phyloP scores from a whole-genome alignment of 768 basidiomycete species.

The Suillus ampliporus region DNA sequence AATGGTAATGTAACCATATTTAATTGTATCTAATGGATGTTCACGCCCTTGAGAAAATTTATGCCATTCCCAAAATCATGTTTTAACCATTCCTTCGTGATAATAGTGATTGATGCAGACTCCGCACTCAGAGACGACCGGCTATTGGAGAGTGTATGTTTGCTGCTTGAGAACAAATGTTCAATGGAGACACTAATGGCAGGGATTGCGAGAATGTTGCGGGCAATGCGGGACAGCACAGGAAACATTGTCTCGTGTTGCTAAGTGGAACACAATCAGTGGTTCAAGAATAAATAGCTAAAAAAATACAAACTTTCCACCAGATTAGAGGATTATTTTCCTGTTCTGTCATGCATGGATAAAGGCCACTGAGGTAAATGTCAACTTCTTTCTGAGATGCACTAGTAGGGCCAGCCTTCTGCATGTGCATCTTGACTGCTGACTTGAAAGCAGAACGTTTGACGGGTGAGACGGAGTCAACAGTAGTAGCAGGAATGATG shows the following conservation, averaged over 20 bases:
- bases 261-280: background rate
- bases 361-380: too few species aligned
- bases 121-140: slow-evolving; percentile 22
- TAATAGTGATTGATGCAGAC: slow-evolving; percentile 15
- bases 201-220: slow-evolving; percentile 15
- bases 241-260: background rate
- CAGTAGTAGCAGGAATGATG: too few species aligned
- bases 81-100: slow-evolving; percentile 26
- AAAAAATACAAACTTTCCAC: background rate
- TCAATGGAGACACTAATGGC: slow-evolving; percentile 27
- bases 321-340: background rate
- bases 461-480: too few species aligned
- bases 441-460: too few species aligned
- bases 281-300: background rate
- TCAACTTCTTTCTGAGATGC: too few species aligned
- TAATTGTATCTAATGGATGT: slow-evolving; percentile 12
- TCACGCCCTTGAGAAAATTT: slow-evolving; percentile 19
- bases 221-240: background rate
- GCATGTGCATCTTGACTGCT: too few species aligned
- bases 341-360: background rate
- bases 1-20: slow-evolving; percentile 2
- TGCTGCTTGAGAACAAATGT: slow-evolving; percentile 23
- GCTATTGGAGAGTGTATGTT: slow-evolving; percentile 19
- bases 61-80: slow-evolving; percentile 21
- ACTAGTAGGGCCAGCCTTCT: too few species aligned